A percentile compares a stretch with the other conserved stretches of the same genome.
phyloP scores from a whole-genome alignment of 2,329 filamentous ascomycete genomes.

The Talaromyces sp. region DNA sequence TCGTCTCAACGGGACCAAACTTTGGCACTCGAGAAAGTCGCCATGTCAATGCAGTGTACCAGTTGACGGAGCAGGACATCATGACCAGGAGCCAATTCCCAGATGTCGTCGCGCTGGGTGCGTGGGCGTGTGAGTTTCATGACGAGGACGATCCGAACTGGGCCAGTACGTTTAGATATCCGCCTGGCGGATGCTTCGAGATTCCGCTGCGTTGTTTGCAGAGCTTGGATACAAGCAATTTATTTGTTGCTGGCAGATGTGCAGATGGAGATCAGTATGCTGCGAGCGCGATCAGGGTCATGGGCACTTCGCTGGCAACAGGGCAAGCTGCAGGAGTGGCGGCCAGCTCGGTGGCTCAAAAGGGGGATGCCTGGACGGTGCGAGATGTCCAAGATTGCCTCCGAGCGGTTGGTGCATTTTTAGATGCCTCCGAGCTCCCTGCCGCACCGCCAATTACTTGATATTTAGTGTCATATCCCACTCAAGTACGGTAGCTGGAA shows the following conservation, averaged over 20 bases:
- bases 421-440: neutral
- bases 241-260: neutral
- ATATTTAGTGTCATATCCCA: too few species aligned
- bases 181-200: neutral
- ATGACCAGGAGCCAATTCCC: neutral
- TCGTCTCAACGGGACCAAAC: neutral
- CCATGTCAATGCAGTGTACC: neutral
- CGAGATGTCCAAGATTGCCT: neutral
- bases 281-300: neutral
- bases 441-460: too few species aligned
- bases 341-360: neutral
- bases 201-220: neutral
- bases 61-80: neutral
- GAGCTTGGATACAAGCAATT: neutral
- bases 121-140: neutral
- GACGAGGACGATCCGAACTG: neutral
- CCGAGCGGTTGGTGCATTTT: neutral
- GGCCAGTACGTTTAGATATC: neutral
- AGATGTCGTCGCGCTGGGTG: neutral
- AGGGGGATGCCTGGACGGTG: neutral
- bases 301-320: neutral
- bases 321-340: conserved; percentile 4
- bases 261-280: neutral
- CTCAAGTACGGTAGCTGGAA: too few species aligned
- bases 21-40: neutral